Conservation (phyloP, 2,329 filamentous ascomycete species). For the Sporothrix pseudoabietina region DNA sequence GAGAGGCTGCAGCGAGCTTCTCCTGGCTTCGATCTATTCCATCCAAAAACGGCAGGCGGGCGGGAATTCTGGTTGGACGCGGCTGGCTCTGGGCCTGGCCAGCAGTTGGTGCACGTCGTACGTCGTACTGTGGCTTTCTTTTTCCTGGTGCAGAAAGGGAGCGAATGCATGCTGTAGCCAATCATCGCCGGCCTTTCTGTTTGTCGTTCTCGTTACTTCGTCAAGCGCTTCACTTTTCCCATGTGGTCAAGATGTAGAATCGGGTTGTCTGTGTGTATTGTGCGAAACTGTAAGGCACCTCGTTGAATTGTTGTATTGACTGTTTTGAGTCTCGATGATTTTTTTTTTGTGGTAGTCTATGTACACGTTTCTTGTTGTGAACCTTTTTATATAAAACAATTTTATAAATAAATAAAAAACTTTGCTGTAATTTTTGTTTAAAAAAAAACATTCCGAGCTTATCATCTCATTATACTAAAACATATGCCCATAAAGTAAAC, state of each 20-base stretch:
- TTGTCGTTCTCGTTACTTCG: not conserved
- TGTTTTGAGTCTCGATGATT: not conserved
- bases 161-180: not conserved
- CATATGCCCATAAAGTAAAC: no score
- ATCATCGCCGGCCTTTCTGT: not conserved
- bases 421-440: no score
- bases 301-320: not conserved
- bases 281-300: not conserved
- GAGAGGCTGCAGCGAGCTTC: constrained; percentile 9
- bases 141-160: not conserved
- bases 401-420: no score
- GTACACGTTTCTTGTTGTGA: no score
- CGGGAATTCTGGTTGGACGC: not conserved
- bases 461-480: no score
- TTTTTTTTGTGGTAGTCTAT: no score
- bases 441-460: no score
- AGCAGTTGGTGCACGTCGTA: no score
- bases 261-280: not conserved
- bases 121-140: not conserved
- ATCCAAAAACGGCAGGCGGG: not conserved
- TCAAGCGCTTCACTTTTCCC: not conserved
- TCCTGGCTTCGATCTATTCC: not conserved
- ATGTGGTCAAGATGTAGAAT: not conserved
- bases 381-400: no score
- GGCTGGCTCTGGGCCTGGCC: not conserved